A percentile compares a stretch with the other conserved stretches of the same genome.
These are phyloP conservation scores for Nyssa sinensis DNA, from an alignment of 148 eudicot genomes.

Conservation along the genomic window DNA sequence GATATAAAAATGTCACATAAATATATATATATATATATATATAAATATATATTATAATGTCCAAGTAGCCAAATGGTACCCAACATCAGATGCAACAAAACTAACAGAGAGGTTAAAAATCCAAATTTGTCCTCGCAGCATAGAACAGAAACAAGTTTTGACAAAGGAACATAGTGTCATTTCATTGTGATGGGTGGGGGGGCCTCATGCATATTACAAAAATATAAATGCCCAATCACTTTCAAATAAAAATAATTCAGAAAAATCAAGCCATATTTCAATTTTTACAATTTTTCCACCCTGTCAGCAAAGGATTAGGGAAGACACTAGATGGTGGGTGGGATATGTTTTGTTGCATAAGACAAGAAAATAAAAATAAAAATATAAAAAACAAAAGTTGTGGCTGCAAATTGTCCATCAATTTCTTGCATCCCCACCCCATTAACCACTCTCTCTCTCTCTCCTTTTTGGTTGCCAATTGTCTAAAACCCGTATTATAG, in stretches of 20 bases:
- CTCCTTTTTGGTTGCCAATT: conserved; percentile 10
- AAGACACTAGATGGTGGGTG: conserved; percentile 15
- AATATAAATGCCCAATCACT: conserved; percentile 5
- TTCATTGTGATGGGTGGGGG: no score
- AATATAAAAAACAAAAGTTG: conserved; percentile 45
- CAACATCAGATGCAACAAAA: conserved; percentile 9
- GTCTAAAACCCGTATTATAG: conserved; percentile 5
- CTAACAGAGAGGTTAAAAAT: not conserved
- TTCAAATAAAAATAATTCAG: conserved; percentile 1
- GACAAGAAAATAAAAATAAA: conserved; percentile 19
- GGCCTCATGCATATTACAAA: not conserved
- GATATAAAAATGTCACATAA: no score
- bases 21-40: no score
- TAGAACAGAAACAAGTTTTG: not conserved
- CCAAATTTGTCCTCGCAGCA: not conserved
- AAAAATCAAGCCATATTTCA: not conserved
- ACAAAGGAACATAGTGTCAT: not conserved
- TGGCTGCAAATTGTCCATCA: conserved; percentile 62
- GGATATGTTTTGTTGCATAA: conserved; percentile 6
- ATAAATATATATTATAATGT: no score
- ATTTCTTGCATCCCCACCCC: conserved; percentile 35
- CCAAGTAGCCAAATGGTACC: no score
- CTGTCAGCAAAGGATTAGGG: conserved; percentile 14
- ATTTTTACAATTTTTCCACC: conserved; percentile 22
- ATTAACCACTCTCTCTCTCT: conserved; percentile 28